Evolutionary conservation across 2,329 filamentous ascomycete genomes (phyloP).

Genomic region (Pyrenophora graminea): DNA sequence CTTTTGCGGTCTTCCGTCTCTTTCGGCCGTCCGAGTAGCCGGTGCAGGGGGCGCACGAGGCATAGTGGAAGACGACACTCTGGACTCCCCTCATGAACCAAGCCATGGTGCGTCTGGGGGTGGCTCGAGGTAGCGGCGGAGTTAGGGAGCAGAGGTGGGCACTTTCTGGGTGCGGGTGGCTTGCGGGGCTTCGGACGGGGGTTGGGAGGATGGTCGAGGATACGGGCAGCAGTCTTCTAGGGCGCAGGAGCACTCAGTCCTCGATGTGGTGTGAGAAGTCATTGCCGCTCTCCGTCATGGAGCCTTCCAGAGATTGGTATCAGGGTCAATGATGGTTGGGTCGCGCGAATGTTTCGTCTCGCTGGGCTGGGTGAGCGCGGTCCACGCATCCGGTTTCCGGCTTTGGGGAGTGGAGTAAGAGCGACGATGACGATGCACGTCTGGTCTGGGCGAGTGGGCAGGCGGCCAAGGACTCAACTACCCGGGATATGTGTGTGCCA

Average conservation of each 20-base stretch:
- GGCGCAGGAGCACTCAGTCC: conserved; percentile 27
- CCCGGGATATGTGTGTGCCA: not conserved
- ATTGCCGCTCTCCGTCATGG: conserved; percentile 27
- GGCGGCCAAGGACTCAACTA: too few relatives aligned
- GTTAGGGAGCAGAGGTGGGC: not conserved
- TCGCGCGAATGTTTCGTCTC: conserved; percentile 12
- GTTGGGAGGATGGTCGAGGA: conserved; percentile 2
- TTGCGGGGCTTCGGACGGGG: conserved; percentile 1
- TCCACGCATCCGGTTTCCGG: conserved; percentile 16
- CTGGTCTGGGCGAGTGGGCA: conserved; percentile 5
- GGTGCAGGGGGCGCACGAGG: conserved; percentile 78
- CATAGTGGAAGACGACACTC: conserved; percentile 76
- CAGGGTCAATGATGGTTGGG: conserved; percentile 8
- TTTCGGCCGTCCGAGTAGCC: conserved; percentile 71
- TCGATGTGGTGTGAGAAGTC: conserved; percentile 27
- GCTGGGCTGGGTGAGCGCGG: conserved; percentile 15
- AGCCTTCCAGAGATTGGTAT: conserved; percentile 11
- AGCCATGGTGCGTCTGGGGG: conserved; percentile 34
- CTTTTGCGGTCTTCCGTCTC: conserved; percentile 70
- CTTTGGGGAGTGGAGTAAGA: conserved; percentile 3
- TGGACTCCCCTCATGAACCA: conserved; percentile 61
- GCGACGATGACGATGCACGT: conserved; percentile 13
- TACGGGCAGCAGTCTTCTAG: conserved; percentile 4
- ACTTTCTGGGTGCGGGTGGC: not conserved
- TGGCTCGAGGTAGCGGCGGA: not conserved